Conservation (phyloP, 768 basidiomycete genomes). For the Panaeolus papilionaceus region DNA sequence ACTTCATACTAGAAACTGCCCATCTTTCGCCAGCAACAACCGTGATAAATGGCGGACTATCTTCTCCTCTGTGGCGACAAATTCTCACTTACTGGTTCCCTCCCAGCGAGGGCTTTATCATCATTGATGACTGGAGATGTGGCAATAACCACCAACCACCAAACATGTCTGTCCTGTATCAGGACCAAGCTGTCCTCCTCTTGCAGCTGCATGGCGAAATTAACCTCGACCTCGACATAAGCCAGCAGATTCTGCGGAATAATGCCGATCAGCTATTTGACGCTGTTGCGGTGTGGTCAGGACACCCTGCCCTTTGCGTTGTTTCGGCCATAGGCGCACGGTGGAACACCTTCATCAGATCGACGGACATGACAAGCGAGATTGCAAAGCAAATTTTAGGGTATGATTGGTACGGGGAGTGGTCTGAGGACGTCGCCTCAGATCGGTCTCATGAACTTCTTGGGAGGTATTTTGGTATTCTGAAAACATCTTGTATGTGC, state of each 20-base stretch:
- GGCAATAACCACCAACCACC: slow-evolving; percentile 8
- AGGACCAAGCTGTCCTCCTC: slow-evolving; percentile 22
- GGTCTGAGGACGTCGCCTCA: slow-evolving; percentile 21
- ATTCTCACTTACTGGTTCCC: slow-evolving; percentile 30
- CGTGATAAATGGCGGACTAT: slow-evolving; percentile 6
- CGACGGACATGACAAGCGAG: slow-evolving; percentile 27
- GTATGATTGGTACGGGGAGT: slow-evolving; percentile 26
- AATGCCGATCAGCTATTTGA: slow-evolving; percentile 23
- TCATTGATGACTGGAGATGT: slow-evolving; percentile 22
- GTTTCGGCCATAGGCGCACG: slow-evolving; percentile 21
- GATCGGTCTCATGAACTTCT: slow-evolving; percentile 22
- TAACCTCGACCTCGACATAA: not conserved
- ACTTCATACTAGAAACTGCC: slow-evolving; percentile 21
- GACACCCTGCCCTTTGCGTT: slow-evolving; percentile 24
- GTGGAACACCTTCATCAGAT: slow-evolving; percentile 26
- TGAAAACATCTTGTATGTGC: slow-evolving; percentile 22
- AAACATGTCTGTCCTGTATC: slow-evolving; percentile 15
- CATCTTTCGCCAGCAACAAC: not conserved
- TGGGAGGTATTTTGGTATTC: slow-evolving; percentile 22
- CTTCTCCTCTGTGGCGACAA: slow-evolving; percentile 25
- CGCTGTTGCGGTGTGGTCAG: slow-evolving; percentile 23
- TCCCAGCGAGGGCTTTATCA: slow-evolving; percentile 20
- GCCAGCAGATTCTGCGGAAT: slow-evolving; percentile 12
- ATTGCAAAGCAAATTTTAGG: slow-evolving; percentile 16
- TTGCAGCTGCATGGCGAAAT: slow-evolving; percentile 19